Base-by-base conservation (phyloP, 75 land plant genomes). In the Pinus albicaulis region DNA sequence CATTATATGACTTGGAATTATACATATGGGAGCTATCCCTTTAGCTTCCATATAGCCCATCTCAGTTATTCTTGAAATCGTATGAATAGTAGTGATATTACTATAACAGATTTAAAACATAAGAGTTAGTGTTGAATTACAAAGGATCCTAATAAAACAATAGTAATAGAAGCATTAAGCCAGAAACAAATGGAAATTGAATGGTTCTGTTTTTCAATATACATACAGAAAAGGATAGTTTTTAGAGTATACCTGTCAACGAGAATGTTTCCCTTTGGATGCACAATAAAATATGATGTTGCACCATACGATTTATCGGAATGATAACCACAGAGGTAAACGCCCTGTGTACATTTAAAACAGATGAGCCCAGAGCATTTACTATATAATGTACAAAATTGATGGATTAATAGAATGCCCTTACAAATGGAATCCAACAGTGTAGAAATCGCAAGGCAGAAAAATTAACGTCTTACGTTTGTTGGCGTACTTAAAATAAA, bases 321-420 rank as follows among this genome's bases (percentile, higher is more conserved):
- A 73, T 91, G 91, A 74, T 86, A 87, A 44, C 95, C 95, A 83
- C 91, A 89, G 57, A 91, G 88, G 66, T 93, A 93, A 23, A 93
- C 82, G 25, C 91, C 95, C 95, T 93, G 81, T 22, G 3, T n/a
- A 79, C 52, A 63, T 63, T 14, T 3, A 71, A 56, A 38, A 68
- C 28, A 19, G 62, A 36, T 19, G 8, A 75, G 31, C 64, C 16
- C n/a, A 76, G 28, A 59, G 7, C 0, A 68, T 0, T 68, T 44
- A 68, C n/a, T 44, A 38, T 41, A 20, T 20, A 68, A 68, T 36
- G 52, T 38, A 38, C 20, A 68, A 8, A 23, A 41, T 38, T n/a
- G 13, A 41, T 68, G 52, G n/a, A 68, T 44, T 44, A 38, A 38
- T 36, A 7, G 6, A 5, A 28, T 64, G 34, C 17, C 7, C 28